phyloP scores from a whole-genome alignment of 345 rosid species.

The Theobroma cacao region DNA sequence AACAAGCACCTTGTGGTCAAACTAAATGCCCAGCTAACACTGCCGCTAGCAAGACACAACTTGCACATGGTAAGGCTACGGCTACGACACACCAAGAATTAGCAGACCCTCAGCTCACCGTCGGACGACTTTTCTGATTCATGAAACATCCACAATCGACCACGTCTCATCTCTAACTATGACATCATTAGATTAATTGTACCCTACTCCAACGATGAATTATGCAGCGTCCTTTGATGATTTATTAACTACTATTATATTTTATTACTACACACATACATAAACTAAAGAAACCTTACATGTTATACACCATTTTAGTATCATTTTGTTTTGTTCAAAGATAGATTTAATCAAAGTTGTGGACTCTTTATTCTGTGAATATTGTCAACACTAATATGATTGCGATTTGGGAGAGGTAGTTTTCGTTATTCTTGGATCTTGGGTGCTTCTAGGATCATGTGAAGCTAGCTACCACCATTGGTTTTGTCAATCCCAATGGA shows the following conservation, averaged over 20 bases:
- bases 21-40: background rate
- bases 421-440: slow-evolving; percentile 20
- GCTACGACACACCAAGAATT: background rate
- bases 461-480: background rate
- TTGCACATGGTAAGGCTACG: background rate
- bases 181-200: background rate
- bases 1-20: background rate
- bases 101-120: background rate
- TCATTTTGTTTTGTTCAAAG: background rate
- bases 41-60: background rate
- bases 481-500: slow-evolving; percentile 1
- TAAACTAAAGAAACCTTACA: too few relatives aligned
- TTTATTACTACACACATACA: too few relatives aligned
- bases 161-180: background rate
- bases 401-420: background rate
- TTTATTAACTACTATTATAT: too few relatives aligned
- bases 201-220: background rate
- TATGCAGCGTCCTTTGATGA: background rate
- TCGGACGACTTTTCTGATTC: slow-evolving; percentile 4
- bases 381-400: background rate
- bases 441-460: slow-evolving; percentile 18
- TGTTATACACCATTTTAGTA: too few relatives aligned
- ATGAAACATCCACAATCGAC: background rate
- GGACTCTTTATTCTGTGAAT: background rate
- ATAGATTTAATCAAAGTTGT: background rate